phyloP scores from a whole-genome alignment of 129 eudicot species.

The Solidago caesia region DNA sequence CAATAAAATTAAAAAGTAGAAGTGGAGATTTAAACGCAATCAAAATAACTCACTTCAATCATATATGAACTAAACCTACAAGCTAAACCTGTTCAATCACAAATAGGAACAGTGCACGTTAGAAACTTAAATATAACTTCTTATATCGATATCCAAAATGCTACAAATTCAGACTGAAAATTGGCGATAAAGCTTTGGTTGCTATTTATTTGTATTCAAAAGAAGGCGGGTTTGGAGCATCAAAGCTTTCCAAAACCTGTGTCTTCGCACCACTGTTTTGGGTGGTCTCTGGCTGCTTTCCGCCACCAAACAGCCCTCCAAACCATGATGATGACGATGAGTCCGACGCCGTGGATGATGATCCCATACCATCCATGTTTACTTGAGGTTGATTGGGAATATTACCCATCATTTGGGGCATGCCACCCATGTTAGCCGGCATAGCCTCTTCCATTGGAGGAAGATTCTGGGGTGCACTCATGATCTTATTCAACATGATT shows the following conservation, averaged over 20 bases:
- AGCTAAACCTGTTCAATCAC: conserved; percentile 5
- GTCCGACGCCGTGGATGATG: conserved; percentile 28
- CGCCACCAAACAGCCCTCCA: conserved; percentile 88
- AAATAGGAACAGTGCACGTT: neutral
- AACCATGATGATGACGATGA: conserved; percentile 58
- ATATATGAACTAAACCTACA: neutral
- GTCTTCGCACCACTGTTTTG: conserved; percentile 60
- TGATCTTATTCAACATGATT: conserved; percentile 73
- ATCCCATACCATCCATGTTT: conserved; percentile 35
- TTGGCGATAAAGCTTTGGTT: neutral
- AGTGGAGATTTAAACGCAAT: neutral
- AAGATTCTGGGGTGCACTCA: conserved; percentile 69
- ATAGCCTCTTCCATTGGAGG: conserved; percentile 60
- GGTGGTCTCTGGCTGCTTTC: conserved; percentile 50
- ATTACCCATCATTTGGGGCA: conserved; percentile 58
- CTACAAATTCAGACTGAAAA: neutral
- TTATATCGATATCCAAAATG: neutral
- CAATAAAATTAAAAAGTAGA: too few relatives aligned
- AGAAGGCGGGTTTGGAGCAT: conserved; percentile 78
- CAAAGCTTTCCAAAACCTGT: conserved; percentile 90
- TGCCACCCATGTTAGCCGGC: conserved; percentile 49
- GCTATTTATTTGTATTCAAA: conserved; percentile 70
- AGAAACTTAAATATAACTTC: neutral
- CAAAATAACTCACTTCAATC: neutral
- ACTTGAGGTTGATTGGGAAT: conserved; percentile 48